Conservation (phyloP, 2,329 filamentous ascomycete species). For the Myotisia sp. region DNA sequence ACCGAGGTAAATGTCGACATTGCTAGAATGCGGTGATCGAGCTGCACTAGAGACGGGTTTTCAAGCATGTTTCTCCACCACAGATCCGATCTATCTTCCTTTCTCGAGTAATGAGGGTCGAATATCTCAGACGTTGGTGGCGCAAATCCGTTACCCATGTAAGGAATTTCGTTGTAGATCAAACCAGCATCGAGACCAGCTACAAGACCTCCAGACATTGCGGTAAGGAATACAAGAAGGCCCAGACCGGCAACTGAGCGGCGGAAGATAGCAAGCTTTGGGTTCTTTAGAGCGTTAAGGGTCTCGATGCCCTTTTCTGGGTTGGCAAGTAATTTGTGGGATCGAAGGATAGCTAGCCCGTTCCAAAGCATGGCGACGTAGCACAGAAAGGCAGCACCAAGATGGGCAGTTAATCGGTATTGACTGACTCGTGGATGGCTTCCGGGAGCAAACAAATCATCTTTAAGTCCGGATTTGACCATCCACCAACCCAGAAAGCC, state of each 20-base stretch:
- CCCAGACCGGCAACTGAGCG: slow-evolving; percentile 57
- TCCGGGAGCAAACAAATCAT: slow-evolving; percentile 85
- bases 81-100: slow-evolving; percentile 63
- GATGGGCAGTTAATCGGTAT: slow-evolving; percentile 79
- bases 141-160: slow-evolving; percentile 73
- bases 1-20: slow-evolving; percentile 76
- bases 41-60: slow-evolving; percentile 88
- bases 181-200: slow-evolving; percentile 90
- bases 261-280: slow-evolving; percentile 59
- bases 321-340: slow-evolving; percentile 54
- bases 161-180: slow-evolving; percentile 98
- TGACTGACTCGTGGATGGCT: slow-evolving; percentile 86
- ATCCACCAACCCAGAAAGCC: slow-evolving; percentile 98
- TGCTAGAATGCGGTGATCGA: slow-evolving; percentile 87
- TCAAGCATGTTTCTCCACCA: slow-evolving; percentile 97
- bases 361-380: slow-evolving; percentile 92
- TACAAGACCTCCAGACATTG: slow-evolving; percentile 85
- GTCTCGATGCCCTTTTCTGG: slow-evolving; percentile 48
- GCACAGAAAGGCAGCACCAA: slow-evolving; percentile 80
- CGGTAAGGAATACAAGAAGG: slow-evolving; percentile 69
- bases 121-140: slow-evolving; percentile 75
- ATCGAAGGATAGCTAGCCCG: slow-evolving; percentile 69
- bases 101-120: slow-evolving; percentile 70
- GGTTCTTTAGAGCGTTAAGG: slow-evolving; percentile 49
- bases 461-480: slow-evolving; percentile 91